phyloP scores from a whole-genome alignment of 805 yeast species.

The Teunomyces cretensis region DNA sequence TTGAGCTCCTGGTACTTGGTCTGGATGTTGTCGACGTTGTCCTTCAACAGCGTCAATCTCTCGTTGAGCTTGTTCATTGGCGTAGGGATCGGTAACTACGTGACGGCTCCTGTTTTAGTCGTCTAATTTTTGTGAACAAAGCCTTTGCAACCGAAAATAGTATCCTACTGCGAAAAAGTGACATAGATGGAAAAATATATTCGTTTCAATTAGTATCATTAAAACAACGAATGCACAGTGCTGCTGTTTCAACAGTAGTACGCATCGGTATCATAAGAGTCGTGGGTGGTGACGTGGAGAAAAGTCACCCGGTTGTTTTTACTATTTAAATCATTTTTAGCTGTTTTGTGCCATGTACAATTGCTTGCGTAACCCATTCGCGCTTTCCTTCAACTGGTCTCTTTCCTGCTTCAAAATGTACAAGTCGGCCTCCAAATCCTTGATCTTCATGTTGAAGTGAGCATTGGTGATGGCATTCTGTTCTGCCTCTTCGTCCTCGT shows the following conservation, averaged over 20 bases:
- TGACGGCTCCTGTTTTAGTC: neutral
- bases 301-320: too few species aligned
- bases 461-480: conserved; percentile 35
- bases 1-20: conserved; percentile 14
- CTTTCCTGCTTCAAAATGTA: conserved; percentile 80
- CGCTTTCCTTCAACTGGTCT: conserved; percentile 68
- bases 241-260: too few species aligned
- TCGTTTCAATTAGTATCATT: neutral
- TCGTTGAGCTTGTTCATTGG: conserved; percentile 16
- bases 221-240: too few species aligned
- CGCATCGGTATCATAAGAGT: too few species aligned
- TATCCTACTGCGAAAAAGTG: too few species aligned
- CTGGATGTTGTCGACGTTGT: conserved; percentile 11
- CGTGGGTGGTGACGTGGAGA: too few species aligned
- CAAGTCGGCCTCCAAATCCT: conserved; percentile 82
- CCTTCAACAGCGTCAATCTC: conserved; percentile 13
- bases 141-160: neutral
- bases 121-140: neutral
- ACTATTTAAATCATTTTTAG: neutral
- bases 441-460: conserved; percentile 71
- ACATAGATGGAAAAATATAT: conserved; percentile 1
- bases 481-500: conserved; percentile 16
- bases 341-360: conserved; percentile 29
- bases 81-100: neutral
- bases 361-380: conserved; percentile 58